Conservation (phyloP, 179 eudicot genomes). For the Silene coronaria region DNA sequence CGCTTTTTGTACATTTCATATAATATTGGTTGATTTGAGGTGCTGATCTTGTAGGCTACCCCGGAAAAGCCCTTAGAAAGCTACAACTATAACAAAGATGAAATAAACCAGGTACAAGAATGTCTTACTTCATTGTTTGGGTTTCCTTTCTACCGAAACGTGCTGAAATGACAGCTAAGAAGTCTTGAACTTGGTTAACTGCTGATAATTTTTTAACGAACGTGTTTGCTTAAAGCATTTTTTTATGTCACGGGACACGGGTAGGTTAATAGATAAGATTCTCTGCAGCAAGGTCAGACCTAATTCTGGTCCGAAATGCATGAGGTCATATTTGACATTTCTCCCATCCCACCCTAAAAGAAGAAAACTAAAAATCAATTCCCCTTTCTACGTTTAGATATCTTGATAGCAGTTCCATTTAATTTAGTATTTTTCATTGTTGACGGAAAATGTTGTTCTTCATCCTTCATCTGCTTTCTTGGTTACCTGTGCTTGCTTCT, state of each 20-base stretch:
- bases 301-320: neutral
- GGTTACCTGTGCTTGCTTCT: too few species aligned
- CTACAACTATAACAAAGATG: constrained; percentile 77
- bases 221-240: neutral
- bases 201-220: neutral
- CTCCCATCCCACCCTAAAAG: too few species aligned
- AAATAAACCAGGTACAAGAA: constrained; percentile 76
- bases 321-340: too few species aligned
- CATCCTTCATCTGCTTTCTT: too few species aligned
- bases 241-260: too few species aligned
- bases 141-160: neutral
- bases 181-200: neutral
- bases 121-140: neutral
- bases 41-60: constrained; percentile 40
- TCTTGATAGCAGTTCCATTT: too few species aligned
- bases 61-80: constrained; percentile 52
- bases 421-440: too few species aligned
- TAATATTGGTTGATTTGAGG: neutral
- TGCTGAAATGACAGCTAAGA: neutral
- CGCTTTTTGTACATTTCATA: neutral
- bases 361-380: too few species aligned
- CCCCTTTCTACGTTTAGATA: too few species aligned
- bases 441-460: too few species aligned
- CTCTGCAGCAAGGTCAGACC: neutral
- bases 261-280: neutral